Base-by-base conservation (phyloP, 306 rosid species). In the Vachellia collinsii region DNA sequence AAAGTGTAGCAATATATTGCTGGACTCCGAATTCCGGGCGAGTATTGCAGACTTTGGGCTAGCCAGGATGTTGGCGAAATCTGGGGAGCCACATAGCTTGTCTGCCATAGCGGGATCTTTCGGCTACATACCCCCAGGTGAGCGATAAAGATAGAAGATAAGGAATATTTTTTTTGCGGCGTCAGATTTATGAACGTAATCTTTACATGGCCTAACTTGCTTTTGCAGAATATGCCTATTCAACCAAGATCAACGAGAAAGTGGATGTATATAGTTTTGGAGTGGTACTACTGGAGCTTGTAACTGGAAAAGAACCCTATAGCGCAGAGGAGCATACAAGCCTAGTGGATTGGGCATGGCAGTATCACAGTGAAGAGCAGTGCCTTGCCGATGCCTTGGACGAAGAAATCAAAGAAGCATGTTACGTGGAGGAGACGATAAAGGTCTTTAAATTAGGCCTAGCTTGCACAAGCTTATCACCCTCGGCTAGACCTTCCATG, bases 71-170 rank as follows among this genome's bases (percentile, higher is more conserved):
- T 77, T 91, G 83, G 80, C 75, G 22, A 88, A 86, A 84, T 81
- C 80, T 13, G 97, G 90, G 53, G 93, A 88, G 65, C 81, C 72
- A 25, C 79, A 83, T 75, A 80, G 89, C 2, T 77, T 89, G 72
- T 88, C 96, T 11, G 78, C 72, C 72, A 53, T 95, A 81, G 99
- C 97, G 20, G 99, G 99, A 69, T 85, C 99, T 46, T 87, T 88
- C 8, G 99, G 99, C 38, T 95, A 93, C 83, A 88, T 93, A 3
- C 94, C 99, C 67, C 99, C 98, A 51, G 99, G 99, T 95, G 85
- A 76, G 25, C 50, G 29, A 68, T 42, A 42, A 1, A 19, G 17
- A 41, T 50, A 34, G 25, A 54, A 20, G 36, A 11, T 63, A 13
- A 7, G 47, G 1, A 53, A 65, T 53, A 44, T 7, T 59, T 43